Evolutionary conservation across 2,329 filamentous ascomycete genomes (phyloP), one percentile per base, ranked within the genome.

Genomic region (Pleoardoris graminearum): DNA sequence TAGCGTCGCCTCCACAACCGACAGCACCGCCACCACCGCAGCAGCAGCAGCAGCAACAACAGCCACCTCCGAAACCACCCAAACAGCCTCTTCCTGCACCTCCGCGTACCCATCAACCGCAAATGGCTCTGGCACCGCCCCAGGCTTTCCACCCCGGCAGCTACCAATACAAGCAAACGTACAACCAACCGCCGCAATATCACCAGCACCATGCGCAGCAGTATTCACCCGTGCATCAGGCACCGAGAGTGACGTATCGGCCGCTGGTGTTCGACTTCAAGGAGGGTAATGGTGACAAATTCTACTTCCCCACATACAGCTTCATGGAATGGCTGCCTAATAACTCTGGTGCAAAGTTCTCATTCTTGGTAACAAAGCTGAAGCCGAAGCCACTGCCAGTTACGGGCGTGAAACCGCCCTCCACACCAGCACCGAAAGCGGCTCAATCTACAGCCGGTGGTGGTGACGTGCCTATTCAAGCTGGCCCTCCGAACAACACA

Each of bases 241-340:
- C 59, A 63, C 73, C 67, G 70, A 73, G 53, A 74, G 69, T 68
- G 70, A 76, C 62, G 71, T 80, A 58, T 70, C 75, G 57, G 67
- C 74, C 57, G 1, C 55, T 76, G 19, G 64, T 72, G 14, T 73
- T 76, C 48, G 69, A 73, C 22, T 76, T 76, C 48, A 63, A 65
- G 3, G 69, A 74, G 46, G 71, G 70, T n/a, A 71, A 70, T 36
- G 88, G 88, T 39, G 89, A 93, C 69, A 83, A 89, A 22, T 92
- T 89, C 67, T 75, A 90, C 42, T 92, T 94, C 58, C 90, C 90
- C 2, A 89, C 86, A 60, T 87, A 89, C 67, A 89, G 86, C 70
- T 87, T 93, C 29, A 71, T 93, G 44, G 89, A 94, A 67, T 86
- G 84, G 65, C 76, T 86, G 1, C 78, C 79, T n/a, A 71, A 72